Percentiles rank a stretch among this genome's conserved stretches.
phyloP scores from a whole-genome alignment of 2,329 filamentous ascomycete genomes.

The Onygena corvina region DNA sequence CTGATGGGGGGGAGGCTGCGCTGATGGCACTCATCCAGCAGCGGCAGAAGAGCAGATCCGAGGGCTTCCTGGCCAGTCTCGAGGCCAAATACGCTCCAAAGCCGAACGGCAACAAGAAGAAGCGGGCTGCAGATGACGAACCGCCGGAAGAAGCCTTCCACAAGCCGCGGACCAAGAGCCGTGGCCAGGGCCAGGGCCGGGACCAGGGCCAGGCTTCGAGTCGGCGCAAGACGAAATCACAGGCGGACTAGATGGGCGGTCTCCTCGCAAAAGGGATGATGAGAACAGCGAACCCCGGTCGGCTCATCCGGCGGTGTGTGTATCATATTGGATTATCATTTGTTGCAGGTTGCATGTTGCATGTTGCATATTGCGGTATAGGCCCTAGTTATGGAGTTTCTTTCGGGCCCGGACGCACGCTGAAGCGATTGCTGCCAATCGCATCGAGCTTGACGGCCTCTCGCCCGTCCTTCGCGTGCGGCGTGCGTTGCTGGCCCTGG shows the following conservation, averaged over 20 bases:
- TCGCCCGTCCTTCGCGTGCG: not conserved
- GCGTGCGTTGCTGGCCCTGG: not conserved
- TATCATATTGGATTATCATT: no score
- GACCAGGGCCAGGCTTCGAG: not conserved
- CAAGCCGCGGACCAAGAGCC: not conserved
- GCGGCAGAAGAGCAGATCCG: constrained; percentile 52
- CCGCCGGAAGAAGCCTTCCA: constrained; percentile 53
- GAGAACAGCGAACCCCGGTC: no score
- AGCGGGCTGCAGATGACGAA: constrained; percentile 37
- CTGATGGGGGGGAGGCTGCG: constrained; percentile 37
- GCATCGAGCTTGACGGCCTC: not conserved
- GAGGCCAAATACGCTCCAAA: constrained; percentile 59
- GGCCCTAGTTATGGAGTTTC: no score
- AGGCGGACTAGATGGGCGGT: no score
- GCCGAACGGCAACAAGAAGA: constrained; percentile 34
- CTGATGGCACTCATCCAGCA: constrained; percentile 64
- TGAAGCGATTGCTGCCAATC: no score
- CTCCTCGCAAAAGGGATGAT: no score
- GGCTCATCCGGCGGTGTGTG: no score
- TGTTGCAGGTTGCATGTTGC: no score
- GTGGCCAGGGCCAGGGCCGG: not conserved
- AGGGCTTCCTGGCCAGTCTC: constrained; percentile 57
- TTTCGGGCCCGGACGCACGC: no score
- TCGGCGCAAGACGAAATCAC: not conserved
- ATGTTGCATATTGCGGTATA: no score